Percentiles rank a stretch among this genome's conserved stretches.
Conservation (phyloP, 768 basidiomycete species). For the Mycena olivaceomarginata region DNA sequence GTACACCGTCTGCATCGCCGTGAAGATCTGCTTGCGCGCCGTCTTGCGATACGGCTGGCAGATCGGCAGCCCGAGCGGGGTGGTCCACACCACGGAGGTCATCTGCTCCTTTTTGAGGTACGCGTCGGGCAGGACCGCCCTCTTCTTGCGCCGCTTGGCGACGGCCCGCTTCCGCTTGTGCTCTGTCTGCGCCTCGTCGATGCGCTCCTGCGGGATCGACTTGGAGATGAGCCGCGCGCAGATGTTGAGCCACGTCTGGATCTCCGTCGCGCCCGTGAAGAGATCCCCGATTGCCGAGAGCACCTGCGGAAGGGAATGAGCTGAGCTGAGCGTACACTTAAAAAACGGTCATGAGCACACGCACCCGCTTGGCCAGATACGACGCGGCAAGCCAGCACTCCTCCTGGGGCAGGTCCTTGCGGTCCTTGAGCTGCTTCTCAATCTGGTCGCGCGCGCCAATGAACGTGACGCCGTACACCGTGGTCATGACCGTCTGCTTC, state of each 20-base stretch:
- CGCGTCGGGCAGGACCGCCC: conserved; percentile 50
- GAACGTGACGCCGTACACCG: conserved; percentile 98
- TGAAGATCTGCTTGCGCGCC: conserved; percentile 89
- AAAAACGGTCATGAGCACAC: neutral
- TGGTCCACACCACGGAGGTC: conserved; percentile 97
- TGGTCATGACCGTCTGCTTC: conserved; percentile 99
- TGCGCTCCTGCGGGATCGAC: conserved; percentile 85
- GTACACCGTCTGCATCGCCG: conserved; percentile 89
- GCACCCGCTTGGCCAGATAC: conserved; percentile 88
- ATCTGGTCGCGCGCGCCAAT: conserved; percentile 97
- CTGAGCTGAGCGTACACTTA: conserved; percentile 9
- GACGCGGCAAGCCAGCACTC: conserved; percentile 83
- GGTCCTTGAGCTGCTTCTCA: conserved; percentile 88
- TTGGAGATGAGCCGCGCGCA: conserved; percentile 91
- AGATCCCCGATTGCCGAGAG: conserved; percentile 92
- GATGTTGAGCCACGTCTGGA: conserved; percentile 93
- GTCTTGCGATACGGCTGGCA: conserved; percentile 96
- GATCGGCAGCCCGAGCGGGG: conserved; percentile 95
- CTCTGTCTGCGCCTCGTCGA: conserved; percentile 66
- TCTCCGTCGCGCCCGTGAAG: conserved; percentile 93
- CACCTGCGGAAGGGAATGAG: conserved; percentile 61
- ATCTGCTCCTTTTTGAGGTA: conserved; percentile 91
- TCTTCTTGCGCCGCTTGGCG: conserved; percentile 25
- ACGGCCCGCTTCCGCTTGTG: conserved; percentile 37
- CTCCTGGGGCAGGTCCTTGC: conserved; percentile 82